Evolutionary conservation across 2,329 filamentous ascomycete species (phyloP), one percentile per base, ranked within the genome.

Genomic region (Stachybotrys elegans): DNA sequence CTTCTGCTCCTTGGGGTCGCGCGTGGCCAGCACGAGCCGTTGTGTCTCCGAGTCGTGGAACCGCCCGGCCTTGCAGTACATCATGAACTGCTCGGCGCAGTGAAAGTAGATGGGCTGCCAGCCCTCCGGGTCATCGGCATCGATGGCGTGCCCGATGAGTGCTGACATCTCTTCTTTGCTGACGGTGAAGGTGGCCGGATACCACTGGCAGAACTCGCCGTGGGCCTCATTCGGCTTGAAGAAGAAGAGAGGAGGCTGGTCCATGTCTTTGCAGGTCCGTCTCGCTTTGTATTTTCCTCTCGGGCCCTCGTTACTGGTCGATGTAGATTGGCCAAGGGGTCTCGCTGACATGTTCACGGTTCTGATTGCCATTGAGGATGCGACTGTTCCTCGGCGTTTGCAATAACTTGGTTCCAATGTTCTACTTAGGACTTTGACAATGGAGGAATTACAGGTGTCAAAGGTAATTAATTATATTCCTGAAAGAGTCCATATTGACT

Each of bases 51-150:
- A 32, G 50, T 68, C 64, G 45, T 49, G 40, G 47, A 68, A 68
- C 6, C 57, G 56, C 9, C 52, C 55, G 7, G 66, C 65, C 53
- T 69, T 68, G 57, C 62, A 64, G 50, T 61, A 68, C 66, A 67
- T 68, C 64, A 68, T 68, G 50, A 66, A 68, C 45, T 69, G 64
- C 50, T 69, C 66, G 5, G 60, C 61, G 41, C 60, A 65, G 43
- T 47, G 52, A 50, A 69, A 67, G 4, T 50, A 54, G 42, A 65
- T 55, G 37, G 43, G 38, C 17, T 40, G 38, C 38, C 38, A 22
- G 6, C 44, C 44, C 4, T 46, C 43, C 7, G 51, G 47, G 22
- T 29, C 38, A 11, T 40, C 38, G 8, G 40, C 44, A 39, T 54
- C 49, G 20, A 57, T 43, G 6, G 48, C 40, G 16, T 57, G 53